These are phyloP conservation scores for Dipodascopsis uninucleata DNA, from an alignment of 805 yeast genomes.

Conservation along the genomic window DNA sequence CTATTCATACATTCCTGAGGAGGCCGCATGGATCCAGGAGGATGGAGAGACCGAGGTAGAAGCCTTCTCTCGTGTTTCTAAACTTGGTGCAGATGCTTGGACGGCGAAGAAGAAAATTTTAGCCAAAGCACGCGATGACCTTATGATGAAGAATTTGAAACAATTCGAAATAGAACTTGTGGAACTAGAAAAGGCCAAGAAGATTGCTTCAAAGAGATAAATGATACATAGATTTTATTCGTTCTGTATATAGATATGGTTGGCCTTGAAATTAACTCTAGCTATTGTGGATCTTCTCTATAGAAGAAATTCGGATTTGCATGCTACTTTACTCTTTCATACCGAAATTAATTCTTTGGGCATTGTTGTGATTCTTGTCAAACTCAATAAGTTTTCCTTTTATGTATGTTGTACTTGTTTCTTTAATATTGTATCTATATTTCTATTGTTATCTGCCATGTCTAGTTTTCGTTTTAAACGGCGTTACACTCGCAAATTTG, in stretches of 20 bases:
- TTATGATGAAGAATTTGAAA: slow-evolving; percentile 7
- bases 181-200: slow-evolving; percentile 1
- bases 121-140: slow-evolving; percentile 6
- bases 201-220: not conserved
- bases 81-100: slow-evolving; percentile 18
- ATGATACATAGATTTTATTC: not conserved
- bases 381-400: no score
- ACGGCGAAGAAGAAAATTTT: slow-evolving; percentile 7
- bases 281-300: no score
- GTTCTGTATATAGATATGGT: not conserved
- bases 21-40: slow-evolving; percentile 20
- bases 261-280: slow-evolving; percentile 35
- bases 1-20: slow-evolving; percentile 16
- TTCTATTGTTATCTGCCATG: no score
- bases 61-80: slow-evolving; percentile 14
- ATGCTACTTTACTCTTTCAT: no score
- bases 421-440: no score
- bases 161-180: slow-evolving; percentile 3
- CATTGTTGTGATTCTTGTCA: no score
- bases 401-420: no score
- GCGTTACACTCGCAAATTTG: no score
- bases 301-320: no score
- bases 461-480: no score
- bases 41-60: slow-evolving; percentile 21
- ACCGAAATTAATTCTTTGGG: no score